phyloP scores from a whole-genome alignment of 2,329 filamentous ascomycete genomes.

The Diaporthe citriasiana region DNA sequence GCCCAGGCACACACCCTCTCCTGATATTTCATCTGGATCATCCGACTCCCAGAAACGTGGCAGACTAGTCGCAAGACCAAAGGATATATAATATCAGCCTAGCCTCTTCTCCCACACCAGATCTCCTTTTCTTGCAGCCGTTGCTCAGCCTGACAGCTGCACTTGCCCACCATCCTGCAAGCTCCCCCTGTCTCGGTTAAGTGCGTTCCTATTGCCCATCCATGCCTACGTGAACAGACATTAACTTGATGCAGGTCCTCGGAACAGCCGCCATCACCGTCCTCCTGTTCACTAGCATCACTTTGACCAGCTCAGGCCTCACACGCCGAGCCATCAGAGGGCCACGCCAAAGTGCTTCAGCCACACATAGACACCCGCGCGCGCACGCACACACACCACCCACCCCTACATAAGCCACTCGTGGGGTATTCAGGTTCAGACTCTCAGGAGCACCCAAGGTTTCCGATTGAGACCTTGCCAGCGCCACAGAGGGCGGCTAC shows the following conservation, averaged over 20 bases:
- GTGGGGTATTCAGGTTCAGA: slow-evolving; percentile 17
- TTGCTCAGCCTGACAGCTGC: slow-evolving; percentile 34
- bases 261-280: slow-evolving; percentile 7
- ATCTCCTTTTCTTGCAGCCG: slow-evolving; percentile 2
- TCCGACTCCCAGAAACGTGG: slow-evolving; percentile 26
- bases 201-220: slow-evolving; percentile 11
- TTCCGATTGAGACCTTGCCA: slow-evolving; percentile 15
- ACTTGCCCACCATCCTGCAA: slow-evolving; percentile 31
- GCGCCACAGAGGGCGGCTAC: slow-evolving; percentile 26
- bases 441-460: slow-evolving; percentile 8
- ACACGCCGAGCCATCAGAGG: background rate
- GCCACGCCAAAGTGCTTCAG: slow-evolving; percentile 3
- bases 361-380: background rate
- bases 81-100: slow-evolving; percentile 41
- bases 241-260: slow-evolving; percentile 8
- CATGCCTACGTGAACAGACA: background rate
- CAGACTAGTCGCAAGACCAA: slow-evolving; percentile 35
- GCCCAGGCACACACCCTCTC: slow-evolving; percentile 27
- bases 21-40: slow-evolving; percentile 36
- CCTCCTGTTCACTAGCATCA: slow-evolving; percentile 7
- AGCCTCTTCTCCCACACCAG: slow-evolving; percentile 26
- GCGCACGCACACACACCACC: background rate
- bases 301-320: background rate
- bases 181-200: slow-evolving; percentile 32
- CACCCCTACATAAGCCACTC: slow-evolving; percentile 8